Percentiles rank a stretch among this genome's conserved stretches.
These are phyloP conservation scores for Dipteronia dyeriana DNA, from an alignment of 345 rosid genomes.

Conservation along the genomic window DNA sequence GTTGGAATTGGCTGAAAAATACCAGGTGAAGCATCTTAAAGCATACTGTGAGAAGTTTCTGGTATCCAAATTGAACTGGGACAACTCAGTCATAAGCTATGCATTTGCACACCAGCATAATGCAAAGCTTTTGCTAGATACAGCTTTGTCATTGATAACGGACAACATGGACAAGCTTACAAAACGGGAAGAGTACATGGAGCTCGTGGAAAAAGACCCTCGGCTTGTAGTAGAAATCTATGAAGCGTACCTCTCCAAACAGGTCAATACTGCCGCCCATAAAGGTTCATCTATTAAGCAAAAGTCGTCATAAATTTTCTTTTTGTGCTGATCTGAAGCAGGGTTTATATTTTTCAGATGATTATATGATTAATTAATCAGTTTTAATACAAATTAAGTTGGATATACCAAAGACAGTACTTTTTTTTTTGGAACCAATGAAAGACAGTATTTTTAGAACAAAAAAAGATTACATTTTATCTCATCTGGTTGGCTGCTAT, in stretches of 20 bases:
- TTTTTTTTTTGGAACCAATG: too few relatives aligned
- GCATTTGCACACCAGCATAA: constrained; percentile 88
- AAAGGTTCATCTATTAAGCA: constrained; percentile 35
- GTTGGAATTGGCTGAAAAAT: constrained; percentile 77
- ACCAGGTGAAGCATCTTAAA: constrained; percentile 81
- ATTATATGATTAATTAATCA: too few relatives aligned
- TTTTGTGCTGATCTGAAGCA: constrained; percentile 5
- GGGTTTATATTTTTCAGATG: neutral
- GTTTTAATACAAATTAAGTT: neutral
- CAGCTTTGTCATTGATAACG: constrained; percentile 61
- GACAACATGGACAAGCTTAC: constrained; percentile 85
- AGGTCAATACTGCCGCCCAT: constrained; percentile 70
- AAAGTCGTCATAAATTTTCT: neutral
- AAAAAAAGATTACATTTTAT: neutral
- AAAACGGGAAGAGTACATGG: constrained; percentile 60
- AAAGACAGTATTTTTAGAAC: neutral
- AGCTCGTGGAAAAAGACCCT: constrained; percentile 79
- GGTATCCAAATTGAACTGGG: constrained; percentile 72
- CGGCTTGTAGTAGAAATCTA: constrained; percentile 75
- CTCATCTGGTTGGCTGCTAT: neutral
- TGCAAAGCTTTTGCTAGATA: constrained; percentile 65
- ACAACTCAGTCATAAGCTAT: constrained; percentile 70
- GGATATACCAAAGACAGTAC: neutral
- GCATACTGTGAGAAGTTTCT: constrained; percentile 70
- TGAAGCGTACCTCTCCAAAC: constrained; percentile 69